Base-by-base conservation (phyloP, 495 filamentous ascomycete genomes). In the Neurospora discreta region DNA sequence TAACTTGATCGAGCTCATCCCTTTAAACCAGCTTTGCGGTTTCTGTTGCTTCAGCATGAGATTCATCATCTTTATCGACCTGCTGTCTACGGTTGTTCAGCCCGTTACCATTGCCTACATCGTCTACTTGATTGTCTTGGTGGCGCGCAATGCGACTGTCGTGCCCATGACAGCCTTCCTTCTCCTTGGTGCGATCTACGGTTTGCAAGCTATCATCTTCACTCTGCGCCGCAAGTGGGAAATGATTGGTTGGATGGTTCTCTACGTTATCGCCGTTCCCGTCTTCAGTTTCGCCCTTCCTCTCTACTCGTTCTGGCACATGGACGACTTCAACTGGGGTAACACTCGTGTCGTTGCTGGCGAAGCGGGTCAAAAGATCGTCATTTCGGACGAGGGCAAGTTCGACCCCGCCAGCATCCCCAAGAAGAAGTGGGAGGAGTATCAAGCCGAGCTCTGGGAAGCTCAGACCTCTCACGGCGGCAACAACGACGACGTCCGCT, bases 1-100 rank as follows among this genome's bases (percentile, higher is more conserved):
- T 85, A 99, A 99, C 80, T 85, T 99, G 74, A 91, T 95, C 74
- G 95, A 99, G 79, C 89, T 99, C 69, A 94, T 98, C 76, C 94
- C 94, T 7, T 82, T 99, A 79, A 88, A 91, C 69, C 92, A 98
- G 78, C 89, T 99, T 39, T 99, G 95, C 82, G 95, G 95, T 80
- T 99, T 99, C 89, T 99, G 95, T 86, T 98, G 96, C 82, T 99
- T 99, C 86, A 94, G 91, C 81, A 99, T 99, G 95, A 89, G 95
- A 75, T 99, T 99, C 83, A 86, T 99, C 73, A 95, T 99, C 74
- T 97, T 99, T 77, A 80, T 98, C 71, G 95, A 99, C 79, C 85
- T 99, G 58, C 84, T 99, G 71, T 93, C 91, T 71, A 99, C 95
- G 39, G 81, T 98, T 71, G 90, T 98, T 68, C 93, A 95, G 78